These are phyloP conservation scores for Elongisporangium prolatum DNA, from an alignment of 352 stramenopile genomes.

Conservation along the genomic window DNA sequence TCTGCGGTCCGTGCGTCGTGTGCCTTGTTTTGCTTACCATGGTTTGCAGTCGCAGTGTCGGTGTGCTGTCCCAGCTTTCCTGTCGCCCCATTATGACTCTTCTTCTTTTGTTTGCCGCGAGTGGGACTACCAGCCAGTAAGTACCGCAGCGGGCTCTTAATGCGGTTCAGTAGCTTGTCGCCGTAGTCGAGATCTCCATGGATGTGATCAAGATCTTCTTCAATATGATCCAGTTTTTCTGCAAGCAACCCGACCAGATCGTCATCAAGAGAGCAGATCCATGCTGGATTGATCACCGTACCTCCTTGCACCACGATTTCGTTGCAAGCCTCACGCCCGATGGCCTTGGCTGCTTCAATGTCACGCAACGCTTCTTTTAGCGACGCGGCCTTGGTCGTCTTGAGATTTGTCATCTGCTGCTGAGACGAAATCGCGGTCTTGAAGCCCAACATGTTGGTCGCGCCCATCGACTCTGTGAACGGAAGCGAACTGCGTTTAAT, in stretches of 20 bases:
- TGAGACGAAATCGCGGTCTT: constrained; percentile 31
- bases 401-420: constrained; percentile 66
- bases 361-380: constrained; percentile 70
- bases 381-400: constrained; percentile 52
- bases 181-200: constrained; percentile 63
- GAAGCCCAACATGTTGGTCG: background rate
- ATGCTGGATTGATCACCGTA: constrained; percentile 5
- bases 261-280: background rate
- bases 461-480: background rate
- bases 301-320: constrained; percentile 70
- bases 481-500: background rate
- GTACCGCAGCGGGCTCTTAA: constrained; percentile 67
- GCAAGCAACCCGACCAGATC: background rate
- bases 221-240: constrained; percentile 75
- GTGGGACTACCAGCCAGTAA: constrained; percentile 52
- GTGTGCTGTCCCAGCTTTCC: background rate
- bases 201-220: constrained; percentile 52
- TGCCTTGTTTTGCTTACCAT: background rate
- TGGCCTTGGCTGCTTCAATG: constrained; percentile 63
- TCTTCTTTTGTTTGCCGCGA: constrained; percentile 8
- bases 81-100: constrained; percentile 3
- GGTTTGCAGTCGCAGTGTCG: background rate
- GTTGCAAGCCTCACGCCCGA: constrained; percentile 59
- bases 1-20: background rate
- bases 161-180: constrained; percentile 66